Evolutionary conservation across 805 yeast genomes (phyloP).

Genomic region (Candida bentonensis): DNA sequence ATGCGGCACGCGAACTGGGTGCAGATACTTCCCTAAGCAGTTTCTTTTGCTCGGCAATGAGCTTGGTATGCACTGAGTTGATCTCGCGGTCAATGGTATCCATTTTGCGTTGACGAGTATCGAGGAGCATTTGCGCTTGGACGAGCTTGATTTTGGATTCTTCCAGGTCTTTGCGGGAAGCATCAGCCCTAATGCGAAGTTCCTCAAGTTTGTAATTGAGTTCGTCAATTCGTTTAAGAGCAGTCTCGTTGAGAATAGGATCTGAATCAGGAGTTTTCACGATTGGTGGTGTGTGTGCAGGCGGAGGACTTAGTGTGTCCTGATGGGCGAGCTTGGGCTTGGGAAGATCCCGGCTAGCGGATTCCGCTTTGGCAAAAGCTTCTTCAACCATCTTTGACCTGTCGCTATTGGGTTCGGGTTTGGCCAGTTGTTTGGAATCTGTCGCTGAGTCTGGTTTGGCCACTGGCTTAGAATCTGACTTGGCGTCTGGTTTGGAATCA

Average conservation of each 20-base stretch:
- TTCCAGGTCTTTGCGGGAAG: not conserved
- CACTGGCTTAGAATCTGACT: not conserved
- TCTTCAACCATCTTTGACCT: too few species aligned
- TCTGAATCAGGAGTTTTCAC: not conserved
- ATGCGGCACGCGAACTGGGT: not conserved
- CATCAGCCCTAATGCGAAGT: not conserved
- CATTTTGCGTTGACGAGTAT: not conserved
- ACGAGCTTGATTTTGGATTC: not conserved
- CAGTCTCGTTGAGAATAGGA: not conserved
- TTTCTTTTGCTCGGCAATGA: not conserved
- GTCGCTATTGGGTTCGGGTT: not conserved
- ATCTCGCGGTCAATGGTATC: not conserved
- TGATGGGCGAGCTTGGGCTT: too few species aligned
- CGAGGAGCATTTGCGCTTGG: not conserved
- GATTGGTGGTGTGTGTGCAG: too few species aligned
- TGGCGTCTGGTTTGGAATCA: not conserved
- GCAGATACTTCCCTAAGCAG: not conserved
- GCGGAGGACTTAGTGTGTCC: too few species aligned
- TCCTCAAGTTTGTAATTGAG: not conserved
- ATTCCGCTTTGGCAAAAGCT: not conserved
- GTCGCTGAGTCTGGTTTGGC: not conserved
- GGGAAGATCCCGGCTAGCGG: too few species aligned
- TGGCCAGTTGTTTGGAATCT: not conserved
- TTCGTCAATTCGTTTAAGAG: not conserved
- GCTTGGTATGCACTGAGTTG: not conserved